Evolutionary conservation across 2,329 filamentous ascomycete species (phyloP), one percentile per base, ranked within the genome.

Genomic region (Gliomastix tumulicola): DNA sequence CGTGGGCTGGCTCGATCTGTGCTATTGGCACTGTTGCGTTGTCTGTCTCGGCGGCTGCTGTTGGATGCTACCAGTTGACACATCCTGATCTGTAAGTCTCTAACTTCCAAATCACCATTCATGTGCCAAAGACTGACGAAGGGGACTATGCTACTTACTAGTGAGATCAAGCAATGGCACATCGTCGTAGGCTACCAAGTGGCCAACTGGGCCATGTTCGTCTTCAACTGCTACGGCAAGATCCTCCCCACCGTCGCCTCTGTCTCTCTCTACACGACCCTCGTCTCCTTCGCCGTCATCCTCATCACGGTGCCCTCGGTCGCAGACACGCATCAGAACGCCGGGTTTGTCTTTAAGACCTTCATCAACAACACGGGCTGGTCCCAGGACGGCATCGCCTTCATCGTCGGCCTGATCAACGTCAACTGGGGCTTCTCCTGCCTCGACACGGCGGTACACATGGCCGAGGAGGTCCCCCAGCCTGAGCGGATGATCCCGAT

Each of bases 341-440:
- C 57, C 34, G 55, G 63, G n/a, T 73, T 72, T 38, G 70, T 74
- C 16, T 74, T 74, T 46, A 53, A 49, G 25, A 71, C 65, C 3
- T 74, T 66, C 59, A 63, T 69, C 37, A 73, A 73, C 45, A 65
- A 69, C 33, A 73, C 70, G 0, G 69, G 70, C 11, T 74, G 69
- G 69, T 52, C 64, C 22, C 66, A 62, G 38, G 62, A 69, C 37
- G 63, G 56, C 2, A 64, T 73, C 22, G 65, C 60, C 39, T 72
- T 73, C 46, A 69, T 73, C 37, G 66, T 66, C 0, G 69, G 69
- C 0, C 49, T 73, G 4, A 63, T 72, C 3, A 71, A 71, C 40
- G 61, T 66, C 0, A 48, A 67, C 6, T 73, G 66, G 48, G 59
- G 60, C 17, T 54, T 72, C 12, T 63, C 65, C 17, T 66, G 67